Evolutionary conservation across 2,329 filamentous ascomycete species (phyloP), one percentile per base, ranked within the genome.

Genomic region (Chaetomium sp.): DNA sequence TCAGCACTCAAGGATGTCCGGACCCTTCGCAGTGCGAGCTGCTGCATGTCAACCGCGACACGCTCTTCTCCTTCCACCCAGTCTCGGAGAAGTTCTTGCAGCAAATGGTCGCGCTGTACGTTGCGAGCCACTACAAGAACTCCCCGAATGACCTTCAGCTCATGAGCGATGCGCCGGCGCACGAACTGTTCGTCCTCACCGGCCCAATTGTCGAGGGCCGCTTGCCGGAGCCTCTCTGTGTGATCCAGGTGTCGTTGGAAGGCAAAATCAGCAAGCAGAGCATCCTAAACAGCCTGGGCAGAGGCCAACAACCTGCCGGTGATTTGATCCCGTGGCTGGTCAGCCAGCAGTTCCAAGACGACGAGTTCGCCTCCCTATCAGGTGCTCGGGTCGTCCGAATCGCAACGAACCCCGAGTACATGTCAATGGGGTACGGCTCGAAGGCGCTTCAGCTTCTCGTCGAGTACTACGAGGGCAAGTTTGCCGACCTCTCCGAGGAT

Each of bases 311-410:
- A 70, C 92, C 94, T 1, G 88, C 91, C 47, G 95, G 95, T 72
- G 95, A 99, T 76, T 80, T 99, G 61, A 99, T 99, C 64, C 95
- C 95, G 0, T 99, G 95, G 95, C 85, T 98, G 35, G 91, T 99
- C 68, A 96, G 92, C 75, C 93, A 98, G 75, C 95, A 99, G 75
- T 99, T 97, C 81, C 95, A 98, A 74, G 95, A 99, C 72, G 92
- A 96, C 70, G 93, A 97, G 70, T 99, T 99, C 75, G 95, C 94
- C 13, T 89, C 91, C 49, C 83, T 99, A 0, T 98, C 94, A 16
- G 96, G 95, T 63, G 95, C 94, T 38, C 87, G 95, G 67, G 81
- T 99, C 55, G 94, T 99, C 19, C 88, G 95, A 57, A 98, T 99
- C 72, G 95, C 96, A 23, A 97, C 95, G 0, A 96, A 97, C 75